A percentile compares a stretch with the other conserved stretches of the same genome.
These are phyloP conservation scores for Colletotrichum sp. DNA, from an alignment of 2,329 filamentous ascomycete genomes.

Conservation along the genomic window DNA sequence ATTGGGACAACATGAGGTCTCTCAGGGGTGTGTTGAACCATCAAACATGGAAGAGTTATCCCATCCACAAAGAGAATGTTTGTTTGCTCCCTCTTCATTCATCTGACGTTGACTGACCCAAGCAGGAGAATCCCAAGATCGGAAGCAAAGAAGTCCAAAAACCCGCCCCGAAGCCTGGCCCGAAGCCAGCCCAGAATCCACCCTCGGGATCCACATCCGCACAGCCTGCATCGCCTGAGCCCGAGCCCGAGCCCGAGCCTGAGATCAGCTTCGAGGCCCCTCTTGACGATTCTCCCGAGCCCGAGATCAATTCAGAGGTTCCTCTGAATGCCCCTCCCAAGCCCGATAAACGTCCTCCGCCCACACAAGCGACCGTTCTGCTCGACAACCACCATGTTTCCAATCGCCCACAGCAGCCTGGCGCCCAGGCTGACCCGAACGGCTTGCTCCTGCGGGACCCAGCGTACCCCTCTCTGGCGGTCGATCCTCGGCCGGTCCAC, in stretches of 20 bases:
- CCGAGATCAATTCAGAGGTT: neutral
- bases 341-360: neutral
- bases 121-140: neutral
- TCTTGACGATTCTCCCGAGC: neutral
- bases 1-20: neutral
- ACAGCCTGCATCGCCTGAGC: neutral
- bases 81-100: neutral
- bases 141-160: neutral
- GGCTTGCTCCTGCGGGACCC: neutral
- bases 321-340: neutral
- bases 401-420: neutral
- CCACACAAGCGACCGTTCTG: neutral
- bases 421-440: neutral
- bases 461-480: neutral
- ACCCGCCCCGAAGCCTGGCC: neutral
- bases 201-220: neutral
- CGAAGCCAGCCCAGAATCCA: neutral
- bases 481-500: neutral
- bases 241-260: neutral
- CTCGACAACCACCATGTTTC: neutral
- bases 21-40: neutral
- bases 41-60: neutral
- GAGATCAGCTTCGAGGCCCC: neutral
- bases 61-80: neutral
- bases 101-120: neutral